Conservation (phyloP, 2,329 filamentous ascomycete genomes). For the Xylaria sp. region DNA sequence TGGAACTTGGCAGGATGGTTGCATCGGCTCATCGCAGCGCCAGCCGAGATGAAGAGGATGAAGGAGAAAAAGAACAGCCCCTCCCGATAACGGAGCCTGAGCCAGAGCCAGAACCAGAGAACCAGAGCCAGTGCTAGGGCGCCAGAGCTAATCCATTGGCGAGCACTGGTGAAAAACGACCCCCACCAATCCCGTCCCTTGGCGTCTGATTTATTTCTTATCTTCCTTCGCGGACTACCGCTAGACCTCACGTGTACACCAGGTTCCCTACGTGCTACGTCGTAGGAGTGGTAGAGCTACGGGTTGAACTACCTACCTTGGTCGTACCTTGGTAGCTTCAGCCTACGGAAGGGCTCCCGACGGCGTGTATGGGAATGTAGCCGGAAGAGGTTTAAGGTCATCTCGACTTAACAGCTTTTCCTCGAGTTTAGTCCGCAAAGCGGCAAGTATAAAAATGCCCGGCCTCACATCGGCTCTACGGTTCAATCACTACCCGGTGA, state of each 20-base stretch:
- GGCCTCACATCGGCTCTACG: neutral
- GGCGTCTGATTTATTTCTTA: neutral
- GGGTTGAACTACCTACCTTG: too few species aligned
- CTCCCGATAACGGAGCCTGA: neutral
- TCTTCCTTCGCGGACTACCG: neutral
- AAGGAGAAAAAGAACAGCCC: neutral
- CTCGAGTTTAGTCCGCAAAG: neutral
- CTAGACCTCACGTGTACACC: neutral
- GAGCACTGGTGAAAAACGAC: neutral
- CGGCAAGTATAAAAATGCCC: too few species aligned
- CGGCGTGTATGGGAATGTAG: neutral
- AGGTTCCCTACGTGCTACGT: too few species aligned
- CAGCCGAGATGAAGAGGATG: neutral
- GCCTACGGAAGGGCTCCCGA: neutral
- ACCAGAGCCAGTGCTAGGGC: too few species aligned
- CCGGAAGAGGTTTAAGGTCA: neutral
- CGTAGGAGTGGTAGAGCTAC: too few species aligned
- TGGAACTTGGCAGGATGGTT: neutral
- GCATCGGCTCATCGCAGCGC: neutral
- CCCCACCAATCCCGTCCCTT: neutral
- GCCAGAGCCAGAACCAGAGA: too few species aligned
- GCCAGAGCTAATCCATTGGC: too few species aligned
- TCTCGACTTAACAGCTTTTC: neutral
- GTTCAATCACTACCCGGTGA: neutral
- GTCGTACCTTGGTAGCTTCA: neutral